Evolutionary conservation across 345 rosid species (phyloP).

Genomic region (Brassica incana): DNA sequence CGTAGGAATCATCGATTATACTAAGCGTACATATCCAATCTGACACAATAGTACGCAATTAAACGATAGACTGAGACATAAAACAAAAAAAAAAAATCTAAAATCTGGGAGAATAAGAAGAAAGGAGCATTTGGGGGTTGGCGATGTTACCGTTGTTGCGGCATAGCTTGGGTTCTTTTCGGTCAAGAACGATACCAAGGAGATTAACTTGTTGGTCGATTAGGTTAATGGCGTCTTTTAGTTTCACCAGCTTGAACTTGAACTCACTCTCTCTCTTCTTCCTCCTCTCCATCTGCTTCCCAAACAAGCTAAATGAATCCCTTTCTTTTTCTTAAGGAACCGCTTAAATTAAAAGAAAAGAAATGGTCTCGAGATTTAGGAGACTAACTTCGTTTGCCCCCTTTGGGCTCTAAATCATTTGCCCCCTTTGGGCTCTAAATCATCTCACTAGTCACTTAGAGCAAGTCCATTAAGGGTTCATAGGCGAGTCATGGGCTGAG

Average conservation of each 20-base stretch:
- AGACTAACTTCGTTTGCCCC: too few relatives aligned
- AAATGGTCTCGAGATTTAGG: too few relatives aligned
- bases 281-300: slow-evolving; percentile 18
- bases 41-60: slow-evolving; percentile 31
- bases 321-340: too few relatives aligned
- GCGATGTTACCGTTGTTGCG: slow-evolving; percentile 51
- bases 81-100: too few relatives aligned
- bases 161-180: slow-evolving; percentile 48
- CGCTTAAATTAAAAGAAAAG: too few relatives aligned
- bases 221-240: slow-evolving; percentile 57
- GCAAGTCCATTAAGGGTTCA: too few relatives aligned
- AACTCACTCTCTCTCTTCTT: slow-evolving; percentile 42
- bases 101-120: not conserved
- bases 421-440: too few relatives aligned
- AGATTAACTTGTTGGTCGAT: slow-evolving; percentile 62
- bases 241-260: slow-evolving; percentile 47
- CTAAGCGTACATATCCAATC: slow-evolving; percentile 55
- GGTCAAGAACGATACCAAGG: slow-evolving; percentile 58
- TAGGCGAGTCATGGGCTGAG: too few relatives aligned
- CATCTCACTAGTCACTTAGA: too few relatives aligned
- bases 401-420: too few relatives aligned
- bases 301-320: not conserved
- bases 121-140: not conserved
- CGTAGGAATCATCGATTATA: slow-evolving; percentile 56
- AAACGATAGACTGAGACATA: not conserved